phyloP scores from a whole-genome alignment of 2,329 filamentous ascomycete genomes.

The Botrytis elliptica region DNA sequence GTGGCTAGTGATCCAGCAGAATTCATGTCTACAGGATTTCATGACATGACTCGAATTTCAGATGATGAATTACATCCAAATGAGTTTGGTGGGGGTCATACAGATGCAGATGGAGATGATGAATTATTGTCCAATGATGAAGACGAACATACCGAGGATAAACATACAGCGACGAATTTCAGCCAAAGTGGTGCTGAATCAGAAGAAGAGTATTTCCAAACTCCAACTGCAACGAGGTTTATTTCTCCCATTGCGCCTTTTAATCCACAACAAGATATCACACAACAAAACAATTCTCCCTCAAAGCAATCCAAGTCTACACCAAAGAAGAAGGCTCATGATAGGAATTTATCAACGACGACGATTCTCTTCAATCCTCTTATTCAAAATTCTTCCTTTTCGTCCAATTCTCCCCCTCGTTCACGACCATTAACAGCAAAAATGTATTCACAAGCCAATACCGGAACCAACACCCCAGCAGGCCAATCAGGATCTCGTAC shows the following conservation, averaged over 20 bases:
- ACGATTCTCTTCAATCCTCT: slow-evolving; percentile 83
- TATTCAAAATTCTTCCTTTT: slow-evolving; percentile 43
- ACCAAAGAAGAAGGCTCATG: slow-evolving; percentile 48
- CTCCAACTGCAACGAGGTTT: slow-evolving; percentile 48
- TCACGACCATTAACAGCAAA: slow-evolving; percentile 41
- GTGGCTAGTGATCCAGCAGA: slow-evolving; percentile 64
- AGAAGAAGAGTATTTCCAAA: slow-evolving; percentile 55
- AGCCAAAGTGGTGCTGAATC: slow-evolving; percentile 43
- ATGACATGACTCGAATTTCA: slow-evolving; percentile 24
- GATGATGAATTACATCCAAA: slow-evolving; percentile 17
- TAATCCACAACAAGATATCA: neutral
- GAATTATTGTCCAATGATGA: slow-evolving; percentile 83
- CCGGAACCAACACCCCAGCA: slow-evolving; percentile 31
- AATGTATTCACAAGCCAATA: slow-evolving; percentile 34
- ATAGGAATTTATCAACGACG: slow-evolving; percentile 73
- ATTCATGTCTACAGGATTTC: slow-evolving; percentile 48
- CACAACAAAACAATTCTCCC: neutral
- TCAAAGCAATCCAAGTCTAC: slow-evolving; percentile 6
- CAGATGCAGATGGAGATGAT: slow-evolving; percentile 69
- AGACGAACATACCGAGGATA: slow-evolving; percentile 55
- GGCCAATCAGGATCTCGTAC: slow-evolving; percentile 28
- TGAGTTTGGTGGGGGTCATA: slow-evolving; percentile 50
- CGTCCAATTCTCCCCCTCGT: slow-evolving; percentile 43
- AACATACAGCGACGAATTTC: slow-evolving; percentile 34
- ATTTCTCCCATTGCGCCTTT: slow-evolving; percentile 25